Base-by-base conservation (phyloP, 2,329 filamentous ascomycete species). In the Penicillium concentricum region DNA sequence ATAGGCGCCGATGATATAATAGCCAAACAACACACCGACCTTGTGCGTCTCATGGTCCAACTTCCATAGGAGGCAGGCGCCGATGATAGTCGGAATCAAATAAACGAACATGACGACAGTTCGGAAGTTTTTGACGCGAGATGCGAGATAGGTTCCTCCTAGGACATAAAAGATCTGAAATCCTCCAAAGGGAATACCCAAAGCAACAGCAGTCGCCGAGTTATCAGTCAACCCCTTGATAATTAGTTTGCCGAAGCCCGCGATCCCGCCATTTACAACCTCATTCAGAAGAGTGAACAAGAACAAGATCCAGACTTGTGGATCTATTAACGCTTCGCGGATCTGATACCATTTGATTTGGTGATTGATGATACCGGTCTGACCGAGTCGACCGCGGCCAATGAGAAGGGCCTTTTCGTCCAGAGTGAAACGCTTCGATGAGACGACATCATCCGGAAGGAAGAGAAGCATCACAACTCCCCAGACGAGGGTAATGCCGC, bases 221-320 rank as follows among this genome's bases (percentile, higher is more conserved):
- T 78, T 73, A 1, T 79, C 76, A 54, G 83, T 83, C 16, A 71
- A 54, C 12, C 68, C 68, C 49, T 69, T 69, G 65, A 84, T 77
- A 52, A 84, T 84, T 22, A 82, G 74, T 53, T 82, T 84, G 38
- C 80, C 78, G 59, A 84, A 84, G 61, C 81, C 84, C 5, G 82
- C 78, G 9, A 82, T 68, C 0, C 82, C 82, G 78, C 84, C 69
- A 32, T 71, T 71, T 60, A 84, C 77, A 2, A 75, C 70, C 61
- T 84, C 82, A 54, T 84, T 84, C 18, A 83, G 67, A 0, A 84
- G 68, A 3, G 75, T 75, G 51, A 77, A 81, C 1, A 79, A 57
- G 51, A 78, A 77, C 5, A 79, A 58, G 1, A 79, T 67, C 76
- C 77, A 79, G 7, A 80, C 72, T 61, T 80, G 77, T 0, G 75